phyloP scores from a whole-genome alignment of 2,329 filamentous ascomycete genomes.

The Botrytis fabae region DNA sequence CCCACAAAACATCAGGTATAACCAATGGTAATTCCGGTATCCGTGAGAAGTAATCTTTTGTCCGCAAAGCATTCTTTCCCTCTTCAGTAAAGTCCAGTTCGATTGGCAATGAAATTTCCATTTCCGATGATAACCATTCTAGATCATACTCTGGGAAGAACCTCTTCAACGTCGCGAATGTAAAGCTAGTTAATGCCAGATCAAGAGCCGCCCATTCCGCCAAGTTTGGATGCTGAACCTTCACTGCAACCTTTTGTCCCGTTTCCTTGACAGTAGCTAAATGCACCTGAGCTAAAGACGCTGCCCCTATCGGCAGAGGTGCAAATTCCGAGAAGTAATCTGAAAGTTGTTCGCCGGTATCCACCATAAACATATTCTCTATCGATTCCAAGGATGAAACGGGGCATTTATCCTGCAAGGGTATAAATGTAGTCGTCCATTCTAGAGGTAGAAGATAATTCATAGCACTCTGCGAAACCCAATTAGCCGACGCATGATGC shows the following conservation, averaged over 20 bases:
- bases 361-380: conserved; percentile 77
- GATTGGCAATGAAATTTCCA: conserved; percentile 85
- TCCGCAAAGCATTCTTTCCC: conserved; percentile 77
- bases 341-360: conserved; percentile 76
- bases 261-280: conserved; percentile 79
- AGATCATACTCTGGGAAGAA: conserved; percentile 98
- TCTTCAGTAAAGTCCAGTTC: conserved; percentile 90
- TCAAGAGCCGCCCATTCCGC: conserved; percentile 91
- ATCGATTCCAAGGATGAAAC: conserved; percentile 88
- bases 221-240: conserved; percentile 89
- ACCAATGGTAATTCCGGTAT: conserved; percentile 77
- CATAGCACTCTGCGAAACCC: conserved; percentile 70
- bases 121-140: conserved; percentile 91
- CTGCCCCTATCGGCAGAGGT: conserved; percentile 79
- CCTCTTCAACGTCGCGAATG: conserved; percentile 83
- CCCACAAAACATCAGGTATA: conserved; percentile 88
- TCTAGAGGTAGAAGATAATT: conserved; percentile 88
- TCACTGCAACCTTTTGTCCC: conserved; percentile 88
- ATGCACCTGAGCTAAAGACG: conserved; percentile 93
- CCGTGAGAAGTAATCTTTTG: conserved; percentile 76
- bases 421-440: conserved; percentile 95
- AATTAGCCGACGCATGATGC: conserved; percentile 31
- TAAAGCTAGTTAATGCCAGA: conserved; percentile 80
- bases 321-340: conserved; percentile 89
- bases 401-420: conserved; percentile 92